Percentiles rank a stretch among this genome's conserved stretches.
phyloP scores from a whole-genome alignment of 129 eudicot species.

The Scalesia atractyloides region DNA sequence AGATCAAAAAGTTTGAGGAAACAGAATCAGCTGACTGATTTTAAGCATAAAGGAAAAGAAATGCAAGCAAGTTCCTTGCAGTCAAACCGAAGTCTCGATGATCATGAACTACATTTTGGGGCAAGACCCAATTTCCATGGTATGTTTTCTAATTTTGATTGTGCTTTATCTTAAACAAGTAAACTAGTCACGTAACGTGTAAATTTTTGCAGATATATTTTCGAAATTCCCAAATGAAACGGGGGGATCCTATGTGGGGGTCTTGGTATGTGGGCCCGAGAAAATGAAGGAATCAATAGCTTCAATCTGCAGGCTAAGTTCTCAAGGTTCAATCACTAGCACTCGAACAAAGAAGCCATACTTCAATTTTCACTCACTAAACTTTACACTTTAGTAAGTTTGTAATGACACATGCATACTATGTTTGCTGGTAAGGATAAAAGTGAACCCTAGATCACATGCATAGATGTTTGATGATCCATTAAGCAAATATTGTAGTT shows the following conservation, averaged over 20 bases:
- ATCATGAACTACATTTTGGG: conserved; percentile 68
- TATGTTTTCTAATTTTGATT: conserved; percentile 20
- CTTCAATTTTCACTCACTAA: conserved; percentile 74
- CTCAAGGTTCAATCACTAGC: conserved; percentile 32
- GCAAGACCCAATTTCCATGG: conserved; percentile 79
- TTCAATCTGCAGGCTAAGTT: conserved; percentile 47
- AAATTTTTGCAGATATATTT: conserved; percentile 52
- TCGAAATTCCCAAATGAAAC: conserved; percentile 45
- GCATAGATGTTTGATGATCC: conserved; percentile 7
- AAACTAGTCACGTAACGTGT: conserved; percentile 23
- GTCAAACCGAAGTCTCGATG: conserved; percentile 40
- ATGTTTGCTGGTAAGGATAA: conserved; percentile 13
- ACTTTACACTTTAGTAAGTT: conserved; percentile 59
- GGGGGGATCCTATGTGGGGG: conserved; percentile 62
- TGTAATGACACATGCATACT: conserved; percentile 1
- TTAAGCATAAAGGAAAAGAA: conserved; percentile 36
- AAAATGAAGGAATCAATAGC: conserved; percentile 80
- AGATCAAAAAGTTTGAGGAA: conserved; percentile 49
- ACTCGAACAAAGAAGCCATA: conserved; percentile 42
- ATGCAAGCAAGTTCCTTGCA: conserved; percentile 39
- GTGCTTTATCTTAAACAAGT: not conserved
- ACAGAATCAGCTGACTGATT: conserved; percentile 19
- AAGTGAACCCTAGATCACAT: conserved; percentile 13
- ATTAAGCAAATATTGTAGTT: conserved; percentile 26
- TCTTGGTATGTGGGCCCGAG: conserved; percentile 85